phyloP scores from a whole-genome alignment of 257 asterid genomes.

The Striga asiatica region DNA sequence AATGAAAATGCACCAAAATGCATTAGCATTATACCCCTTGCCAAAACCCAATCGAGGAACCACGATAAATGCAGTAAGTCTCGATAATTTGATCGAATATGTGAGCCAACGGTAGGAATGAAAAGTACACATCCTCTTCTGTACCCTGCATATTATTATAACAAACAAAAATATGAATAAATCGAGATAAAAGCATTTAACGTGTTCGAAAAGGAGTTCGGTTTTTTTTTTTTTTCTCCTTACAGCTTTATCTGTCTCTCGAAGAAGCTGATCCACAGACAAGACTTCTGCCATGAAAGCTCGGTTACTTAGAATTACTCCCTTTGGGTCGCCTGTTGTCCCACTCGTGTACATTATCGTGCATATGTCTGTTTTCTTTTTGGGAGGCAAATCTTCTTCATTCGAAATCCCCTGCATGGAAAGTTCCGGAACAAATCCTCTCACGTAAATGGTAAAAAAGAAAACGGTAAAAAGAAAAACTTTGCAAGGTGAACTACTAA shows the following conservation, averaged over 20 bases:
- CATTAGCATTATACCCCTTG: conserved; percentile 65
- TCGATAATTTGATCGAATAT: conserved; percentile 80
- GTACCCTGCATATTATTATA: conserved; percentile 39
- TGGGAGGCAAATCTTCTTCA: conserved; percentile 49
- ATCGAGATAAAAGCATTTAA: not conserved
- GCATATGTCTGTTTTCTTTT: conserved; percentile 46
- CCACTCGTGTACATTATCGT: conserved; percentile 97
- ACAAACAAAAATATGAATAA: not conserved
- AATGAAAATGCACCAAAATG: not conserved
- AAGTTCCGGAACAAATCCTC: not conserved
- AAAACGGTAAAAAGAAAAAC: too few species aligned
- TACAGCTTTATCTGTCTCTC: conserved; percentile 60
- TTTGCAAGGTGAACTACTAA: conserved; percentile 12
- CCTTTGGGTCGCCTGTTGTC: conserved; percentile 95
- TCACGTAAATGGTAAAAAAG: not conserved
- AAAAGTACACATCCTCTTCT: conserved; percentile 66
- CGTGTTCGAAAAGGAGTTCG: not conserved
- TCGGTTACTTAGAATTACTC: conserved; percentile 60
- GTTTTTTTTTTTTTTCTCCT: too few species aligned
- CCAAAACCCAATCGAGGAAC: conserved; percentile 91
- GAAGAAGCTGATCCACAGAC: conserved; percentile 61
- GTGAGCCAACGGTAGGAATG: conserved; percentile 95
- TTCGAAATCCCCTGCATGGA: conserved; percentile 36
- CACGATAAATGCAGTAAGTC: conserved; percentile 56
- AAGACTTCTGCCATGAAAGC: conserved; percentile 80